Conservation (phyloP, 352 stramenopile genomes). For the Nothophytophthora sp. region DNA sequence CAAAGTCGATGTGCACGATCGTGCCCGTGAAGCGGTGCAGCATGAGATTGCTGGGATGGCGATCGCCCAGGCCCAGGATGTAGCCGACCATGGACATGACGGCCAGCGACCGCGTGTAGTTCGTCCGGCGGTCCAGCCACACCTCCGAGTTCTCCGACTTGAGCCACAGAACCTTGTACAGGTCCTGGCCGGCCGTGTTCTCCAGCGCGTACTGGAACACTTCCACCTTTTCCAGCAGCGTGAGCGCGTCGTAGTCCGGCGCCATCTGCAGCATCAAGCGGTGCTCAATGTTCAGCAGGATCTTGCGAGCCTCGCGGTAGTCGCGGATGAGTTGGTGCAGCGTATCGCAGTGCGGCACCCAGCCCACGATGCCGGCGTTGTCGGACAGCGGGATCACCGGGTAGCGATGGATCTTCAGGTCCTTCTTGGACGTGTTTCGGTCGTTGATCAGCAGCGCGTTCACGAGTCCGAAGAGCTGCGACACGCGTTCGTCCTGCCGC, state of each 20-base stretch:
- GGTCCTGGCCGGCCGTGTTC: constrained; percentile 96
- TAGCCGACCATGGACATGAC: constrained; percentile 99
- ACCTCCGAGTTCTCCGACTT: constrained; percentile 99
- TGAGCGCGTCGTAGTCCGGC: constrained; percentile 98
- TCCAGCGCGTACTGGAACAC: constrained; percentile 95
- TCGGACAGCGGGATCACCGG: constrained; percentile 98
- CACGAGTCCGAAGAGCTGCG: constrained; percentile 99
- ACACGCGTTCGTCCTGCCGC: constrained; percentile 99
- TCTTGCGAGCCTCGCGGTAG: constrained; percentile 93
- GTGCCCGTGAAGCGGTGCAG: constrained; percentile 99
- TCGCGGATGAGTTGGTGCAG: constrained; percentile 99
- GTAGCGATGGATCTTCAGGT: constrained; percentile 99
- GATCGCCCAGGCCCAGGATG: constrained; percentile 99
- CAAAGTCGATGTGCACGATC: constrained; percentile 99
- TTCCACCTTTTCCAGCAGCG: constrained; percentile 99
- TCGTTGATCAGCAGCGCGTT: constrained; percentile 99
- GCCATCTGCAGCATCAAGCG: constrained; percentile 97
- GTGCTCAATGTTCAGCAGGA: constrained; percentile 97
- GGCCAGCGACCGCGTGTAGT: constrained; percentile 98
- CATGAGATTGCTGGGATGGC: constrained; percentile 99
- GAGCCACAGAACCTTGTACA: constrained; percentile 99
- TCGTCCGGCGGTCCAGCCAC: constrained; percentile 98
- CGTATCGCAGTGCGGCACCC: constrained; percentile 99
- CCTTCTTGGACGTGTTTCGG: constrained; percentile 97
- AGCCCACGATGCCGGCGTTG: constrained; percentile 98